A percentile compares a stretch with the other conserved stretches of the same genome.
Conservation (phyloP, 2,329 filamentous ascomycete genomes). For the Acrocalymma vagum region DNA sequence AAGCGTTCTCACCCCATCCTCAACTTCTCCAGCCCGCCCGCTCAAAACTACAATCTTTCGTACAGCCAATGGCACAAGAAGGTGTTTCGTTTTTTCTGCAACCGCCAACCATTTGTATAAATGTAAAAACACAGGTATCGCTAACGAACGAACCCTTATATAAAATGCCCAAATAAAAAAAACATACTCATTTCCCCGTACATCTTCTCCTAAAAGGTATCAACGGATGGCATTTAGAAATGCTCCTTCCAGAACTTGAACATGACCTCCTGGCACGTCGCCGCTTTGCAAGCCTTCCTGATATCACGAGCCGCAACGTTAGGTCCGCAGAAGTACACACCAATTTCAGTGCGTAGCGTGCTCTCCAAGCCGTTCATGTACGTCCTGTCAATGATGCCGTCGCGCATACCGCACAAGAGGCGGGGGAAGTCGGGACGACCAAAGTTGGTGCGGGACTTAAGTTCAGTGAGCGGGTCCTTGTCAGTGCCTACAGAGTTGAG, state of each 20-base stretch:
- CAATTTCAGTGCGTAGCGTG: slow-evolving; percentile 81
- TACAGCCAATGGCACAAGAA: too few relatives aligned
- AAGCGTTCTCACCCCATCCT: too few relatives aligned
- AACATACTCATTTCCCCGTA: background rate
- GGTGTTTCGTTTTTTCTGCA: too few relatives aligned
- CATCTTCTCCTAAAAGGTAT: background rate
- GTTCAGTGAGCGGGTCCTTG: slow-evolving; percentile 89
- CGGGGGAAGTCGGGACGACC: slow-evolving; percentile 88
- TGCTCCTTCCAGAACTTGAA: slow-evolving; percentile 99
- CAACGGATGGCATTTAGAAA: slow-evolving; percentile 56
- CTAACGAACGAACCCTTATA: too few relatives aligned
- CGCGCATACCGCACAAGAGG: slow-evolving; percentile 83
- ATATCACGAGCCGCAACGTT: slow-evolving; percentile 83
- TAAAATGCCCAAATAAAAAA: too few relatives aligned
- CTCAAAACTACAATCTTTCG: too few relatives aligned
- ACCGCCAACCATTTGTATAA: too few relatives aligned
- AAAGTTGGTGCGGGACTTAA: slow-evolving; percentile 91
- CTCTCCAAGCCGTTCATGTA: slow-evolving; percentile 86
- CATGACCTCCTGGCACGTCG: slow-evolving; percentile 78
- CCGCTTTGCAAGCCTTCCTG: slow-evolving; percentile 77
- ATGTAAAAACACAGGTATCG: too few relatives aligned
- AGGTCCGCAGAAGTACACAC: slow-evolving; percentile 97
- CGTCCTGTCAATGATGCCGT: slow-evolving; percentile 83
- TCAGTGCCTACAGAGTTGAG: slow-evolving; percentile 91
- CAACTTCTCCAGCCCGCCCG: too few relatives aligned